Percentiles rank a stretch among this genome's conserved stretches.
Evolutionary conservation across 2,329 filamentous ascomycete species (phyloP).

Genomic region (Hypoxylon sp.): DNA sequence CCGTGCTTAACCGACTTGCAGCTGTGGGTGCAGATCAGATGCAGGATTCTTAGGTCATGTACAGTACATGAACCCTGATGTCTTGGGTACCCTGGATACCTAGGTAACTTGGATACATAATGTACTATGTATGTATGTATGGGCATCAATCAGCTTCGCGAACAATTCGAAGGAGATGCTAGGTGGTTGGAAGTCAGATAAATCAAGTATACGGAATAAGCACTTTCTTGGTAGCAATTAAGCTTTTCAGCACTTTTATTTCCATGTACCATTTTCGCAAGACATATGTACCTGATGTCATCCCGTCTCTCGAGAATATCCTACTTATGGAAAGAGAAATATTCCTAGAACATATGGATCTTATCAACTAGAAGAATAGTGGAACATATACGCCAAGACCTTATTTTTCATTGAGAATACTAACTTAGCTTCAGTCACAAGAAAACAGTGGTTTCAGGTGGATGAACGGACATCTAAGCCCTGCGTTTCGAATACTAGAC

Average conservation of each 20-base stretch:
- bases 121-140: too few species aligned
- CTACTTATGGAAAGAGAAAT: neutral
- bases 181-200: neutral
- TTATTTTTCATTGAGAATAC: conserved; percentile 4
- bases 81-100: neutral
- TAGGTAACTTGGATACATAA: conserved; percentile 2
- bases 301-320: neutral
- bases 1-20: conserved; percentile 22
- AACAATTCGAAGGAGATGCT: conserved; percentile 3
- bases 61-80: conserved; percentile 13
- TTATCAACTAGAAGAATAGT: conserved; percentile 11
- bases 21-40: conserved; percentile 24
- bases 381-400: conserved; percentile 20
- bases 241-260: neutral
- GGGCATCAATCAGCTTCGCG: neutral
- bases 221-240: neutral
- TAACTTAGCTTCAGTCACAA: conserved; percentile 7
- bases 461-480: conserved; percentile 27
- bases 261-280: conserved; percentile 2
- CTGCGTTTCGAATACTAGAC: conserved; percentile 31
- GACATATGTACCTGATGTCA: neutral
- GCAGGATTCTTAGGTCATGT: conserved; percentile 15
- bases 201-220: neutral
- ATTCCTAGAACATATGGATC: neutral
- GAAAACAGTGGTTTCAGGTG: conserved; percentile 40